A percentile compares a stretch with the other conserved stretches of the same genome.
Conservation (phyloP, 2,329 filamentous ascomycete species). For the Epichloe brachyelytri region DNA sequence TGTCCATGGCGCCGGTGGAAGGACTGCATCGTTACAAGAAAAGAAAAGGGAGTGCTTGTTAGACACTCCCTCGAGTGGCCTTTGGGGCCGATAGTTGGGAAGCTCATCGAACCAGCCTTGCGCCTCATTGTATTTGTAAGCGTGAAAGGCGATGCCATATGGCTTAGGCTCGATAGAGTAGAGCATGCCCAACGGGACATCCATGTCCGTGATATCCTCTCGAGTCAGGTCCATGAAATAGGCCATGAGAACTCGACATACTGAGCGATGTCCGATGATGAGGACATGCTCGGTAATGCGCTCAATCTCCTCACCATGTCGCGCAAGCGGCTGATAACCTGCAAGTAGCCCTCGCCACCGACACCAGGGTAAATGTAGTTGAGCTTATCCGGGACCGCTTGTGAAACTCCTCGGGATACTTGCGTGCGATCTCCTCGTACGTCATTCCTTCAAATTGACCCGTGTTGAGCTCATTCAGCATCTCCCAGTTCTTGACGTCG, state of each 20-base stretch:
- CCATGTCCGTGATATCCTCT: slow-evolving; percentile 85
- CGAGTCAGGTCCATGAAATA: slow-evolving; percentile 92
- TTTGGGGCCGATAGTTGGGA: slow-evolving; percentile 67
- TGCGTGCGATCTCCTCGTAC: slow-evolving; percentile 75
- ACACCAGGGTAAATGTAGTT: slow-evolving; percentile 94
- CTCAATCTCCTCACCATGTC: slow-evolving; percentile 97
- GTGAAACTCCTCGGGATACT: slow-evolving; percentile 67
- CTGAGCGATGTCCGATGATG: slow-evolving; percentile 82
- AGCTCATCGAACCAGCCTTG: slow-evolving; percentile 73
- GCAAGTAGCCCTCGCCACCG: slow-evolving; percentile 89
- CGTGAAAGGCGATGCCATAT: slow-evolving; percentile 94
- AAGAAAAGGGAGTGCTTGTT: neutral
- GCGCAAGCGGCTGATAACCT: slow-evolving; percentile 88
- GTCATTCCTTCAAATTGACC: slow-evolving; percentile 91
- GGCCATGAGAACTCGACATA: slow-evolving; percentile 82
- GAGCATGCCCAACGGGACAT: slow-evolving; percentile 84
- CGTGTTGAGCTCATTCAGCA: slow-evolving; percentile 92
- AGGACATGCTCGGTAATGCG: slow-evolving; percentile 92
- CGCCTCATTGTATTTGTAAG: slow-evolving; percentile 75
- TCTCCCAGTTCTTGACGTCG: slow-evolving; percentile 94
- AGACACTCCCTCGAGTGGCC: slow-evolving; percentile 17
- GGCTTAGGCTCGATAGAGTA: slow-evolving; percentile 96
- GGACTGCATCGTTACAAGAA: neutral
- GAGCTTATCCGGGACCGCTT: slow-evolving; percentile 78
- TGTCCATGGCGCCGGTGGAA: neutral